A percentile compares a stretch with the other conserved stretches of the same genome.
Conservation (phyloP, 352 stramenopile species). For the Blastocystis sp. region DNA sequence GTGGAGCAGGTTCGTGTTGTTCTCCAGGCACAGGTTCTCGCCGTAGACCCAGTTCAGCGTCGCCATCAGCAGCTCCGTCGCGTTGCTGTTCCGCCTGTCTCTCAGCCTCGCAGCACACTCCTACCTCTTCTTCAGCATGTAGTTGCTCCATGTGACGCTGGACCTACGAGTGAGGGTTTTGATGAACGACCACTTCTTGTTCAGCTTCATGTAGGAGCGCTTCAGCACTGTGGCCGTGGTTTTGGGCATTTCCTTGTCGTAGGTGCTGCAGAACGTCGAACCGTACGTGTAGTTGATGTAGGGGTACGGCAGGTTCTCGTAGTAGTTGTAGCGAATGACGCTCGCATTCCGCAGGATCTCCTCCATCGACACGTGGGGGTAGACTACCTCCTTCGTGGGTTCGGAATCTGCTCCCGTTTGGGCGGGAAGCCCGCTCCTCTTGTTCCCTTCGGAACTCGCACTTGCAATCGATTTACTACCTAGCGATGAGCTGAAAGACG, state of each 20-base stretch:
- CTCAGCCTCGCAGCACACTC: background rate
- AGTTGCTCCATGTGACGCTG: conserved; percentile 8
- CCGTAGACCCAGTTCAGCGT: conserved; percentile 33
- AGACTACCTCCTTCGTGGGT: background rate
- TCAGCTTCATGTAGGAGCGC: conserved; percentile 20
- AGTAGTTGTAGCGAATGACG: conserved; percentile 47
- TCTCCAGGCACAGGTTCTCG: conserved; percentile 57
- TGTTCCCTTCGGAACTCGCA: background rate
- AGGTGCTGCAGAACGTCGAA: background rate
- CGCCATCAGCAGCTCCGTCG: background rate
- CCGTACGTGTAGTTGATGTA: conserved; percentile 22
- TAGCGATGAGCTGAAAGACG: background rate
- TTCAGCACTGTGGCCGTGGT: conserved; percentile 8
- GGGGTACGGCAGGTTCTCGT: background rate
- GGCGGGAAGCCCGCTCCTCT: background rate
- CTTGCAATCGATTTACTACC: background rate
- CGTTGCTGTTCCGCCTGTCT: background rate
- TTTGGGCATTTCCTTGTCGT: background rate
- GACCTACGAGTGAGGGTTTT: background rate
- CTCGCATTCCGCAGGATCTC: conserved; percentile 38
- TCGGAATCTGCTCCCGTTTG: background rate
- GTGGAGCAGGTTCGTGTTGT: conserved; percentile 60
- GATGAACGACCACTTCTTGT: background rate
- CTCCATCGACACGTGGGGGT: conserved; percentile 22
- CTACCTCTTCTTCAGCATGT: conserved; percentile 17